Evolutionary conservation across 1,139 yeast genomes (phyloP).

Genomic region (Kluyveromyces sp.): DNA sequence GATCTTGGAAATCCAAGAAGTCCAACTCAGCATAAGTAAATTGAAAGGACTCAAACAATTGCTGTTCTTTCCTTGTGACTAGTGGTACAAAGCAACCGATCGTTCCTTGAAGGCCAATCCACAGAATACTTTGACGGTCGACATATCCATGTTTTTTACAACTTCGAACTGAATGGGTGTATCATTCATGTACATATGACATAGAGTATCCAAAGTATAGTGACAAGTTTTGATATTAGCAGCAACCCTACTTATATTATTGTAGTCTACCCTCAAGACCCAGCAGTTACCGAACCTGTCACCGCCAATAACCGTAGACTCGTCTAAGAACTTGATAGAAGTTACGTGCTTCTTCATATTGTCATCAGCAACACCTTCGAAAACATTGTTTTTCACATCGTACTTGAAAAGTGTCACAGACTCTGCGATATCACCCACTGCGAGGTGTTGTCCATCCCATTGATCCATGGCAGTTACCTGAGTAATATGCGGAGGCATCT

Average conservation of each 20-base stretch:
- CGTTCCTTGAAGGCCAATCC: slow-evolving; percentile 75
- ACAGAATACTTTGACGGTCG: slow-evolving; percentile 62
- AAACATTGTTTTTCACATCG: slow-evolving; percentile 43
- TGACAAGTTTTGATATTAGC: slow-evolving; percentile 31
- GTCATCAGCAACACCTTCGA: slow-evolving; percentile 67
- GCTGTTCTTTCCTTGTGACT: slow-evolving; percentile 52
- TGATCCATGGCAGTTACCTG: slow-evolving; percentile 44
- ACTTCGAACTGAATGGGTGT: slow-evolving; percentile 53
- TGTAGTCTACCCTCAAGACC: slow-evolving; percentile 50
- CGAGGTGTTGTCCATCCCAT: slow-evolving; percentile 51
- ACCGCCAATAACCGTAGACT: slow-evolving; percentile 74
- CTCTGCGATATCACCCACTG: slow-evolving; percentile 59
- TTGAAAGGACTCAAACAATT: slow-evolving; percentile 47
- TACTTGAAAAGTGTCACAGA: slow-evolving; percentile 55
- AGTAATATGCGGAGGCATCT: slow-evolving; percentile 32
- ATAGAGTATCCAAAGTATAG: slow-evolving; percentile 43
- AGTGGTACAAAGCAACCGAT: slow-evolving; percentile 70
- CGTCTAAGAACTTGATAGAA: slow-evolving; percentile 52
- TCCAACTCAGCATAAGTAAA: slow-evolving; percentile 39
- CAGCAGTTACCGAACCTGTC: slow-evolving; percentile 82
- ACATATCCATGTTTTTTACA: slow-evolving; percentile 16
- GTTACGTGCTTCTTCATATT: slow-evolving; percentile 60
- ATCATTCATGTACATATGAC: slow-evolving; percentile 66
- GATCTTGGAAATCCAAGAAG: slow-evolving; percentile 14
- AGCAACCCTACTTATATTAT: slow-evolving; percentile 16